Percentiles rank a stretch among this genome's conserved stretches.
Evolutionary conservation across 2,329 filamentous ascomycete species (phyloP).

Genomic region (Alternaria burnsii): DNA sequence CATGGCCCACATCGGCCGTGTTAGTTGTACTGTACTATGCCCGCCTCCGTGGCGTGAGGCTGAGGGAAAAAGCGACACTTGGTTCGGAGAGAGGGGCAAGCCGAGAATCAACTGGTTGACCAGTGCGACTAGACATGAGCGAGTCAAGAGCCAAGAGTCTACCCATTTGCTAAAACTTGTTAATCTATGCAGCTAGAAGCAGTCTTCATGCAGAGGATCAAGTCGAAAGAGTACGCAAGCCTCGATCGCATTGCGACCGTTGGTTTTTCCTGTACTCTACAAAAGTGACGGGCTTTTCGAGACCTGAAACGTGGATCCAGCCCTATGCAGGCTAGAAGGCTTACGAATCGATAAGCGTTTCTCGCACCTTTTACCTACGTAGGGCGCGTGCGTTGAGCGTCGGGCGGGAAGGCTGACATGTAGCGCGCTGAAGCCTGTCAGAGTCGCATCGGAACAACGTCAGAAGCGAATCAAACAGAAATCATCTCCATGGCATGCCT

Average conservation of each 20-base stretch:
- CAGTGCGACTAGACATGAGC: not conserved
- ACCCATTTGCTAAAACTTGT: not conserved
- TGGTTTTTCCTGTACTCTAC: constrained; percentile 16
- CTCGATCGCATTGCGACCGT: not conserved
- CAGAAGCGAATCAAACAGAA: constrained; percentile 6
- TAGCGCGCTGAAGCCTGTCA: constrained; percentile 20
- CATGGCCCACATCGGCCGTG: not conserved
- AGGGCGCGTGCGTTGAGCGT: constrained; percentile 13
- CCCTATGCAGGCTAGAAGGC: constrained; percentile 31
- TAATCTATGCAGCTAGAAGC: not conserved
- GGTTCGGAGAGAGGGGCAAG: not conserved
- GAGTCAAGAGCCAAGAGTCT: not conserved
- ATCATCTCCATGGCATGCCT: constrained; percentile 1
- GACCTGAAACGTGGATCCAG: constrained; percentile 40
- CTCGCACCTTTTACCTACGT: constrained; percentile 16
- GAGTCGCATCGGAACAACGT: constrained; percentile 13
- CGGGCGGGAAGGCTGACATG: constrained; percentile 28
- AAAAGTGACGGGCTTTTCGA: constrained; percentile 6
- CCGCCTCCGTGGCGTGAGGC: constrained; percentile 11
- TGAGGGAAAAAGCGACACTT: not conserved
- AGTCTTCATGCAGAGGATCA: constrained; percentile 5
- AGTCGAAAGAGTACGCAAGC: constrained; percentile 2
- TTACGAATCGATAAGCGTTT: constrained; percentile 46
- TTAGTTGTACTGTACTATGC: not conserved
- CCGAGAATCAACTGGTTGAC: not conserved